Evolutionary conservation across 129 eudicot genomes (phyloP).

Genomic region (Centrapalus pauciflorus): DNA sequence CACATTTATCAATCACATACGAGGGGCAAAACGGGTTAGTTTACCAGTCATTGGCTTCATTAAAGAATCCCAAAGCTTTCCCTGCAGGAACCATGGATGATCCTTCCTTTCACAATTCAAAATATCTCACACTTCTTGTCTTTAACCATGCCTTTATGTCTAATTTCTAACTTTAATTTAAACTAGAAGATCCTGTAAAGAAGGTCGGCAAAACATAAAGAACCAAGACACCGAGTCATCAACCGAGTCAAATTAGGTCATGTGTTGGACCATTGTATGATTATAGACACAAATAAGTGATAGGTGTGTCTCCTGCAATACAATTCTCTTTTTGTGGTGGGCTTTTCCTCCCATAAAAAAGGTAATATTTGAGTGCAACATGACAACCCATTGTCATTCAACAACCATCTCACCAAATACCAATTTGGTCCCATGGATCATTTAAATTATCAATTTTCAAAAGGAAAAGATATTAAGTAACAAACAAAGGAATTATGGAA

Average conservation of each 20-base stretch:
- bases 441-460: conserved; percentile 7
- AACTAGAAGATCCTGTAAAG: conserved; percentile 4
- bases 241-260: conserved; percentile 17
- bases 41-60: conserved; percentile 67
- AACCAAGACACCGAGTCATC: not conserved
- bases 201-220: conserved; percentile 9
- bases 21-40: not conserved
- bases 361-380: conserved; percentile 35
- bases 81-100: conserved; percentile 56
- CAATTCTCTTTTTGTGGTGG: conserved; percentile 12
- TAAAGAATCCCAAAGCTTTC: conserved; percentile 42
- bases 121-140: conserved; percentile 2
- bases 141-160: conserved; percentile 7
- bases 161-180: not conserved
- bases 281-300: conserved; percentile 15
- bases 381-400: conserved; percentile 23
- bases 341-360: conserved; percentile 23
- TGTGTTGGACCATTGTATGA: conserved; percentile 24
- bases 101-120: conserved; percentile 9
- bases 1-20: not conserved
- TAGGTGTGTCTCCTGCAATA: conserved; percentile 18
- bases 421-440: conserved; percentile 16
- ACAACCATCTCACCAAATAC: conserved; percentile 27
- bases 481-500: conserved; percentile 2
- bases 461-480: conserved; percentile 17